Evolutionary conservation across 495 filamentous ascomycete species (phyloP).

Genomic region (Annulohypoxylon maeteangense): DNA sequence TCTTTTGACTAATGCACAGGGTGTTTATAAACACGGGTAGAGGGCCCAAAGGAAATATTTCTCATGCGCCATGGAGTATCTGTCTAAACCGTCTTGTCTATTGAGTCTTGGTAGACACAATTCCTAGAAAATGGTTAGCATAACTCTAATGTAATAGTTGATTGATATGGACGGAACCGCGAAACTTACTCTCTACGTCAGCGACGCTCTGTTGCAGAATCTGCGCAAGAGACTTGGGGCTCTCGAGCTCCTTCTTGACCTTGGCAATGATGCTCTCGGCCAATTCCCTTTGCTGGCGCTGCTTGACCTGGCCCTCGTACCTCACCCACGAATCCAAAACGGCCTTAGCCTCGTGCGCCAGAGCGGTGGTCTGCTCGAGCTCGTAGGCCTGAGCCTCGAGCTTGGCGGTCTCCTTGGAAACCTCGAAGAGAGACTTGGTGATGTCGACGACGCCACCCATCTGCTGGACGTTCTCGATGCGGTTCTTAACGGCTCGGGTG

Average conservation of each 20-base stretch:
- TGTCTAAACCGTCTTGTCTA: conserved; percentile 53
- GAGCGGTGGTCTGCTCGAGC: conserved; percentile 91
- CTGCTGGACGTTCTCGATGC: conserved; percentile 93
- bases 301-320: conserved; percentile 98
- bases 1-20: conserved; percentile 54
- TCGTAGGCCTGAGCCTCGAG: conserved; percentile 96
- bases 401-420: conserved; percentile 98
- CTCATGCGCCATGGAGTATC: conserved; percentile 50
- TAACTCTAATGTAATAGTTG: background rate
- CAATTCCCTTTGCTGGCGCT: conserved; percentile 95
- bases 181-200: conserved; percentile 92
- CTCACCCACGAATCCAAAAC: conserved; percentile 98
- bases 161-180: background rate
- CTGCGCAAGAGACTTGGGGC: conserved; percentile 91
- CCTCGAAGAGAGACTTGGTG: conserved; percentile 95
- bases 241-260: conserved; percentile 98
- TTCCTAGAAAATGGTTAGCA: conserved; percentile 55
- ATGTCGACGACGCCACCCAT: conserved; percentile 92
- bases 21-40: conserved; percentile 50
- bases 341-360: conserved; percentile 89
- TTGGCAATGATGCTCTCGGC: conserved; percentile 92
- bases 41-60: conserved; percentile 58
- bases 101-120: conserved; percentile 65
- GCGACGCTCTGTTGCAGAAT: conserved; percentile 94
- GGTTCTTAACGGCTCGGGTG: conserved; percentile 89